phyloP scores from a whole-genome alignment of 495 filamentous ascomycete species.

The Hypoxylon cercidicola region DNA sequence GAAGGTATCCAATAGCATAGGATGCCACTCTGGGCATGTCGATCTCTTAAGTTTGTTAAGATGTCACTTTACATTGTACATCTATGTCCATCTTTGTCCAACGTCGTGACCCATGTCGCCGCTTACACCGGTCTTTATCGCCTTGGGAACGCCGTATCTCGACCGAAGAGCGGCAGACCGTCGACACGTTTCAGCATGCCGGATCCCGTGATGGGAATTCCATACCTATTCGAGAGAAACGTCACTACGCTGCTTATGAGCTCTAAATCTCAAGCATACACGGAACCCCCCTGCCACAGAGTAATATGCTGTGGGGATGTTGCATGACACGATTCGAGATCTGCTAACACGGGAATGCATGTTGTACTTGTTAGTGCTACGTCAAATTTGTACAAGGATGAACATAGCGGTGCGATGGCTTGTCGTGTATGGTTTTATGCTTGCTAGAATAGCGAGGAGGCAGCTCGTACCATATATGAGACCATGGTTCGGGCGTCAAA shows the following conservation, averaged over 20 bases:
- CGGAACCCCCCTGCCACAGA: conserved; percentile 1
- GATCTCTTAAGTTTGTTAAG: conserved; percentile 7
- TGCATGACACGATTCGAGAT: conserved; percentile 12
- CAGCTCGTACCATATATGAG: conserved; percentile 3
- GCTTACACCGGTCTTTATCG: not conserved
- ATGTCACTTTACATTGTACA: conserved; percentile 17
- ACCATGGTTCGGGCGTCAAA: not conserved
- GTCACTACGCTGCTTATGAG: conserved; percentile 1
- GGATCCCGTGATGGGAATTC: conserved; percentile 1
- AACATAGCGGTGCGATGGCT: conserved; percentile 12
- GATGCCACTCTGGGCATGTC: conserved; percentile 6
- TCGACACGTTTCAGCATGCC: conserved; percentile 9
- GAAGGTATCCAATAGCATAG: conserved; percentile 10
- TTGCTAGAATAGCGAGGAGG: conserved; percentile 4
- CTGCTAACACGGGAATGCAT: conserved; percentile 6
- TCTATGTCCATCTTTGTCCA: conserved; percentile 3
- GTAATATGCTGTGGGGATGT: not conserved
- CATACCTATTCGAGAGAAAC: conserved; percentile 4
- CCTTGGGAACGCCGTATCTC: conserved; percentile 8
- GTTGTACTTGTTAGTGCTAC: conserved; percentile 6
- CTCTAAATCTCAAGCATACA: not conserved
- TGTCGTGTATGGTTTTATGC: conserved; percentile 1
- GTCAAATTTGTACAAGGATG: conserved; percentile 2
- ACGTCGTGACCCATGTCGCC: conserved; percentile 1
- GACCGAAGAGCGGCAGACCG: conserved; percentile 9